phyloP scores from a whole-genome alignment of 2,329 filamentous ascomycete species.

The Laburnicola sp. region DNA sequence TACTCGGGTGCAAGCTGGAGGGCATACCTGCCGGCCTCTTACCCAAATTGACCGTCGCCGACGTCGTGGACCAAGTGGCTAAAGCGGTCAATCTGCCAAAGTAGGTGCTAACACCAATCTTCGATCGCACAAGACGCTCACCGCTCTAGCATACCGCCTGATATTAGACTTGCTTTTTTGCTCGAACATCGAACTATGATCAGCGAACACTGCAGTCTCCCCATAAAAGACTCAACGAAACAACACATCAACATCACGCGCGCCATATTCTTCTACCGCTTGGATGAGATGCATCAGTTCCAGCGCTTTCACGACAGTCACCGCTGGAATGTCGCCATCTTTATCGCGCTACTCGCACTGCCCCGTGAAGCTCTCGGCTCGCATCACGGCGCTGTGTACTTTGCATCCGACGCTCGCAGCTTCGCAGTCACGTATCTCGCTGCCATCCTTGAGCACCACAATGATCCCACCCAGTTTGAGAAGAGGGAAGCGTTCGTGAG shows the following conservation, averaged over 20 bases:
- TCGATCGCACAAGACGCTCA: not conserved
- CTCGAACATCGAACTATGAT: conserved; percentile 20
- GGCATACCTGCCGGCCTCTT: conserved; percentile 7
- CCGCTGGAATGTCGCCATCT: conserved; percentile 30
- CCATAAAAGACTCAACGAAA: conserved; percentile 15
- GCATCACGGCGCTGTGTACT: not conserved
- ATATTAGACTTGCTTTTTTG: conserved; percentile 27
- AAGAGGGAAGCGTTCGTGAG: conserved; percentile 21
- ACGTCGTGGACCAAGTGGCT: conserved; percentile 14
- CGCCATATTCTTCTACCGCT: conserved; percentile 30
- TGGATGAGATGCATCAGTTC: conserved; percentile 23
- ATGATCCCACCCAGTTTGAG: conserved; percentile 13
- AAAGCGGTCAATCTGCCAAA: conserved; percentile 11
- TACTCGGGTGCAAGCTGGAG: not conserved
- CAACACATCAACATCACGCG: conserved; percentile 20
- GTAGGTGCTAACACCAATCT: conserved; percentile 1
- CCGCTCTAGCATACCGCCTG: conserved; percentile 18
- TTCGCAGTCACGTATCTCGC: conserved; percentile 25
- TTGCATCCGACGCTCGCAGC: conserved; percentile 1
- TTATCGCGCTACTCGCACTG: conserved; percentile 19
- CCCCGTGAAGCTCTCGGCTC: not conserved
- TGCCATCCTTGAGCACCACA: conserved; percentile 28
- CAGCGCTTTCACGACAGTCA: conserved; percentile 26
- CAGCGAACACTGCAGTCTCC: not conserved
- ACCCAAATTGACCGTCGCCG: conserved; percentile 12